Evolutionary conservation across 169 alveolate species (phyloP).

Genomic region (Cryptosporidium andersoni): DNA sequence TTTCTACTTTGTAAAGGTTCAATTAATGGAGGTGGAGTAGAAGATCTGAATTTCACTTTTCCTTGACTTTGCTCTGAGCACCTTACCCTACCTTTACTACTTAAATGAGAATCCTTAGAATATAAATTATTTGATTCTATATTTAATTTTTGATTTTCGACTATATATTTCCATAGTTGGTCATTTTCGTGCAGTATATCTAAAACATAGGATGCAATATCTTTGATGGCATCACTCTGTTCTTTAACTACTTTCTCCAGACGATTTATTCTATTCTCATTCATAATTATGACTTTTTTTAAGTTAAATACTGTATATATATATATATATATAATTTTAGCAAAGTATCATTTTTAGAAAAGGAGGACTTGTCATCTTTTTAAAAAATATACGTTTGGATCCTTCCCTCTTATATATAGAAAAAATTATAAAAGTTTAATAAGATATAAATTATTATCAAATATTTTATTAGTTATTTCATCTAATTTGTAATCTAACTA

Average conservation of each 20-base stretch:
- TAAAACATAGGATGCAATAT: conserved; percentile 22
- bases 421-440: too few relatives aligned
- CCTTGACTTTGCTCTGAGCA: background rate
- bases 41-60: conserved; percentile 48
- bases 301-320: background rate
- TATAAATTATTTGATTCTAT: conserved; percentile 2
- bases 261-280: conserved; percentile 1
- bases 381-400: too few relatives aligned
- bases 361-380: too few relatives aligned
- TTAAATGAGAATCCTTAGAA: background rate
- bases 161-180: conserved; percentile 39
- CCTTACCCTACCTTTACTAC: too few relatives aligned
- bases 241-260: conserved; percentile 33
- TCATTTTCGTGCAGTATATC: conserved; percentile 63
- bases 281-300: background rate
- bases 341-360: too few relatives aligned
- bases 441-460: too few relatives aligned
- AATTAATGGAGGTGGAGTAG: conserved; percentile 46
- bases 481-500: too few relatives aligned
- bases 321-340: too few relatives aligned
- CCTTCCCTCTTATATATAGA: too few relatives aligned
- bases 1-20: conserved; percentile 21
- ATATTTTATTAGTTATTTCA: too few relatives aligned
- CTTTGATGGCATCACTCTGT: conserved; percentile 57
- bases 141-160: background rate